These are phyloP conservation scores for Prorocentrum cordatum DNA, from an alignment of 169 alveolate genomes.

Conservation along the genomic window DNA sequence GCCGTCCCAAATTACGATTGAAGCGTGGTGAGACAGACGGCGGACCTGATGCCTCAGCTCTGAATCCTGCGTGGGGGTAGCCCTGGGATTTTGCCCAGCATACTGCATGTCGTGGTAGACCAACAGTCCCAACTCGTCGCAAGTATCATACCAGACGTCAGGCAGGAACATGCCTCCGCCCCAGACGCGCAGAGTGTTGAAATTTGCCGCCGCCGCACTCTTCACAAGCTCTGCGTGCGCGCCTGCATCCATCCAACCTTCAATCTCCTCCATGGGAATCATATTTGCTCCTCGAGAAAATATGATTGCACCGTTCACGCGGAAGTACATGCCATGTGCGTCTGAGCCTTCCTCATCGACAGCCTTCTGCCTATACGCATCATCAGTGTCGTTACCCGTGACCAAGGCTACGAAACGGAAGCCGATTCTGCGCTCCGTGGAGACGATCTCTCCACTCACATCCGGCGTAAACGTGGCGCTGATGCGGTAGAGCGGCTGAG, in stretches of 20 bases:
- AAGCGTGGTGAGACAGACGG: conserved; percentile 15
- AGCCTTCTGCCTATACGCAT: conserved; percentile 8
- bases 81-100: too few species aligned
- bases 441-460: too few species aligned
- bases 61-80: conserved; percentile 20
- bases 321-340: conserved; percentile 44
- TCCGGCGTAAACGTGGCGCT: too few species aligned
- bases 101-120: conserved; percentile 55
- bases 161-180: conserved; percentile 61
- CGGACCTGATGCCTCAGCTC: conserved; percentile 48
- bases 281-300: conserved; percentile 5
- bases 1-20: conserved; percentile 64
- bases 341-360: conserved; percentile 10
- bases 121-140: conserved; percentile 34
- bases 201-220: too few species aligned
- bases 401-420: too few species aligned
- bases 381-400: conserved; percentile 53
- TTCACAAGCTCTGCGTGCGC: too few species aligned
- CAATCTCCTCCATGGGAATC: conserved; percentile 54
- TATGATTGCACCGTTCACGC: conserved; percentile 29
- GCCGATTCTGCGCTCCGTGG: too few species aligned
- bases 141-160: conserved; percentile 17
- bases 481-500: too few species aligned
- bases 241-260: conserved; percentile 61
- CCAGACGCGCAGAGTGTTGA: conserved; percentile 41